phyloP scores from a whole-genome alignment of 1,284 basidiomycete genomes.

The Prillingera fragicola region DNA sequence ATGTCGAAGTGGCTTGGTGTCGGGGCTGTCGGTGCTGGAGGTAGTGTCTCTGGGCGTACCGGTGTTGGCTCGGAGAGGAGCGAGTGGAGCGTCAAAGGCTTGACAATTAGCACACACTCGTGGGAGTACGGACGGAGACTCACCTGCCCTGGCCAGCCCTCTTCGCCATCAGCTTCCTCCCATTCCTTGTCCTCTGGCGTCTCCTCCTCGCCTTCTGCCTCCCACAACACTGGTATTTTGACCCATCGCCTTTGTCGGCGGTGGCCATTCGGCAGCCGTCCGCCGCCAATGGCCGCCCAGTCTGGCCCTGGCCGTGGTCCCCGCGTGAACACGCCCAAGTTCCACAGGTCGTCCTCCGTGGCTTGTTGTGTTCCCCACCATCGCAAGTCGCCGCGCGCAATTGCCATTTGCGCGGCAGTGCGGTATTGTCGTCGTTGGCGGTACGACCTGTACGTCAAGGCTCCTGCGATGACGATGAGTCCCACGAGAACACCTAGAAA shows the following conservation, averaged over 20 bases:
- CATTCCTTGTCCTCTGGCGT: conserved; percentile 1
- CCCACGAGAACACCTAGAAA: conserved; percentile 40
- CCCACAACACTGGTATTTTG: conserved; percentile 24
- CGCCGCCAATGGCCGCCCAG: conserved; percentile 6
- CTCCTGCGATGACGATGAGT: conserved; percentile 29
- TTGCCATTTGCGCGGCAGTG: conserved; percentile 33
- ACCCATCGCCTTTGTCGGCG: conserved; percentile 15
- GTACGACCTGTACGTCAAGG: conserved; percentile 28
- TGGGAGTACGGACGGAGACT: neutral
- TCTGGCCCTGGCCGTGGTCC: neutral
- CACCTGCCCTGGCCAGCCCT: neutral
- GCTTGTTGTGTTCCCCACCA: neutral
- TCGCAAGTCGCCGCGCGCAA: conserved; percentile 34
- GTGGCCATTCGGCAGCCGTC: neutral
- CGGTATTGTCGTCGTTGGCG: conserved; percentile 35
- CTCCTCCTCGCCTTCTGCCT: conserved; percentile 8
- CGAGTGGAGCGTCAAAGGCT: conserved; percentile 14
- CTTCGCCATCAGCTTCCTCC: neutral
- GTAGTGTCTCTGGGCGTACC: neutral
- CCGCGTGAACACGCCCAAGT: neutral
- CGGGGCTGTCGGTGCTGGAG: neutral
- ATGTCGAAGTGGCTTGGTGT: neutral
- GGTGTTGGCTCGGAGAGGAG: conserved; percentile 1
- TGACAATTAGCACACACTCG: neutral
- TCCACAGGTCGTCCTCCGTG: conserved; percentile 3